Base-by-base conservation (phyloP, 1,284 basidiomycete species). In the Lentinus polychrous region DNA sequence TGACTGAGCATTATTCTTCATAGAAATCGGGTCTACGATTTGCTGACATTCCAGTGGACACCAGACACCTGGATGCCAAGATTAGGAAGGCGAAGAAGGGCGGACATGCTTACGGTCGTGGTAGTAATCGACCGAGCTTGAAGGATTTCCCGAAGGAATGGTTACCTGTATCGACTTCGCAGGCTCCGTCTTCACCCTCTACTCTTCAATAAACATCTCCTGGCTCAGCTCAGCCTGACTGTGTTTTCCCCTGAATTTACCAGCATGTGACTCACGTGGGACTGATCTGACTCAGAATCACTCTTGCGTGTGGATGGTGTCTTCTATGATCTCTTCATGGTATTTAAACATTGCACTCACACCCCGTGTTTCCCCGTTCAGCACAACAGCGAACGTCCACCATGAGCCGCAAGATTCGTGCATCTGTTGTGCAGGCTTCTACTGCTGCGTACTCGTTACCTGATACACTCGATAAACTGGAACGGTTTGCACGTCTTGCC, bases 71-170 rank as follows among this genome's bases (percentile, higher is more conserved):
- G 14, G 75, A 83, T 55, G 75, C 86, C 1, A 83, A 80, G 62
- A 70, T 73, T 37, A 70, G 73, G 58, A 91, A 90, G 67, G 78
- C 78, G 42, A 82, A 79, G 62, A 79, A 79, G 60, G 83, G 83
- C 17, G 81, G 80, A 46, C 83, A 87, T 60, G 69, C 78, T 17
- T 70, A 78, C 37, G 75, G 74, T 52, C 75, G 78, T 51, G 68
- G 77, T 38, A 72, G 76, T 42, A 67, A 71, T 32, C 76, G 79
- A 42, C 81, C 86, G 31, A 75, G 82, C 24, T 71, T 91, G 49
- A 72, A 67, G 52, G 89, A 92, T 58, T 93, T 92, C 65, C 91
- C 91, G 1, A 68, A 77, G 61, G 84, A 86, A 61, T 93, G 90
- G 90, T 69, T 93, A 53, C 83, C 82, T 47, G 53, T 44, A 48